Conservation (phyloP, 2,329 filamentous ascomycete genomes). For the Trichoderma atrobrunneum region DNA sequence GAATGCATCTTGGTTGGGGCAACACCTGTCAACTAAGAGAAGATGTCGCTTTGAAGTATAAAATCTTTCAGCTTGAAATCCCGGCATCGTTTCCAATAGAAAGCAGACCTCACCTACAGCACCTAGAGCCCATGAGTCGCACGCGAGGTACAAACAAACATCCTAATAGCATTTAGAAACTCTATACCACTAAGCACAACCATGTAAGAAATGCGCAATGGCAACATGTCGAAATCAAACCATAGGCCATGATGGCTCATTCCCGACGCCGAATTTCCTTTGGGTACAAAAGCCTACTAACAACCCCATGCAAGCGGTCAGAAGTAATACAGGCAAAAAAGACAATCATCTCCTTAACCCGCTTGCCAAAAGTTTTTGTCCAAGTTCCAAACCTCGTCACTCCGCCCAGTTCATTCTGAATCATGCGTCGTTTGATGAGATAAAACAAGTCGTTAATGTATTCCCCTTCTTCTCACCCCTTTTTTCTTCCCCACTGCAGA, state of each 20-base stretch:
- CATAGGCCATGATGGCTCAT: conserved; percentile 20
- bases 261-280: conserved; percentile 21
- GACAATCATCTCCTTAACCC: not conserved
- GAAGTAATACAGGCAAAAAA: not conserved
- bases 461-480: not conserved
- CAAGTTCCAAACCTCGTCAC: conserved; percentile 8
- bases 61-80: not conserved
- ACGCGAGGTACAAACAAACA: not conserved
- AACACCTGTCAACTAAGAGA: not conserved
- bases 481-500: not conserved
- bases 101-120: not conserved
- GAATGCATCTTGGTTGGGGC: not conserved
- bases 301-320: conserved; percentile 16
- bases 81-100: not conserved
- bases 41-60: not conserved
- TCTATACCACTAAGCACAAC: conserved; percentile 11
- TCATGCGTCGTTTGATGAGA: conserved; percentile 15
- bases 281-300: conserved; percentile 12
- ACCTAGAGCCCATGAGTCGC: not conserved
- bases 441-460: not conserved
- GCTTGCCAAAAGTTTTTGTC: conserved; percentile 2
- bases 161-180: not conserved
- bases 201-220: conserved; percentile 4
- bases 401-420: not conserved
- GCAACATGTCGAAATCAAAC: conserved; percentile 18